Evolutionary conservation across 139 green algal species (phyloP).

Genomic region (Chlorella vulgaris): DNA sequence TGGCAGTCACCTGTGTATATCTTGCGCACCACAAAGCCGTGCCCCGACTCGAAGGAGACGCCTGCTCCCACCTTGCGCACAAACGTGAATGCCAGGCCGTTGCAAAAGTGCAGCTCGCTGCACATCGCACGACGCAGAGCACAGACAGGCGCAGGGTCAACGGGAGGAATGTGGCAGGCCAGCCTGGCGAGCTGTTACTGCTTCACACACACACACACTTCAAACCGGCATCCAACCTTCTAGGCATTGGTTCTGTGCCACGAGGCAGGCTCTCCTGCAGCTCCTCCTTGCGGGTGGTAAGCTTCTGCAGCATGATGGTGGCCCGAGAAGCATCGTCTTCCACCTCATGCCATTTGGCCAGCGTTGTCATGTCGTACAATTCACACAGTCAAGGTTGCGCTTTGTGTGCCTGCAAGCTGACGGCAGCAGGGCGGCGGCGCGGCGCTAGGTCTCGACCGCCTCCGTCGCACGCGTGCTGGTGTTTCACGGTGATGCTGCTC

Average conservation of each 20-base stretch:
- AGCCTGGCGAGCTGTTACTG: too few relatives aligned
- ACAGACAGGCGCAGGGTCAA: neutral
- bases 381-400: too few relatives aligned
- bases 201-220: neutral
- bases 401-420: neutral
- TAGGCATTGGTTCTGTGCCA: constrained; percentile 31
- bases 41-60: constrained; percentile 23
- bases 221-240: neutral
- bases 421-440: too few relatives aligned
- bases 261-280: constrained; percentile 24
- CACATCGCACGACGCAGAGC: too few relatives aligned
- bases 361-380: neutral
- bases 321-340: constrained; percentile 16
- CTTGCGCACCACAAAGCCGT: constrained; percentile 42
- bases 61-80: constrained; percentile 31
- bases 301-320: constrained; percentile 30
- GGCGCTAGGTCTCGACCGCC: too few relatives aligned
- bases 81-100: constrained; percentile 39
- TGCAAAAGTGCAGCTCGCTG: constrained; percentile 37
- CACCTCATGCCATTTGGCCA: constrained; percentile 21
- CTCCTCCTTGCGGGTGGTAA: constrained; percentile 39
- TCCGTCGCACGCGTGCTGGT: too few relatives aligned
- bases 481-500: too few relatives aligned
- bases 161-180: neutral
- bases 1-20: constrained; percentile 32